Conservation (phyloP, 2,329 filamentous ascomycete species). For the Oidium heveae region DNA sequence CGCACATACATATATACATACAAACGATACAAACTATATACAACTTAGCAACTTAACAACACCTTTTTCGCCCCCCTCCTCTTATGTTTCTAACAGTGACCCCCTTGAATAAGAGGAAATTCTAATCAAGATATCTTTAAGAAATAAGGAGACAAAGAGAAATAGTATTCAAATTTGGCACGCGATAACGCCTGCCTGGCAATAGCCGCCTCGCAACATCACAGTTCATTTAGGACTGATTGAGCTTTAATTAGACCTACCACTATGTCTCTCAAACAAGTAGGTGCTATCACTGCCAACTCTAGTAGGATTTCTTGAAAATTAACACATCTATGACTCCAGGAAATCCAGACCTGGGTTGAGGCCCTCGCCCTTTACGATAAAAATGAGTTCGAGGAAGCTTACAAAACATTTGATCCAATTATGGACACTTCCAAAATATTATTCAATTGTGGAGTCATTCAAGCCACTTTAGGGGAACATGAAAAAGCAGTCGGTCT, state of each 20-base stretch:
- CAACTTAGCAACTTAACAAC: too few species aligned
- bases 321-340: conserved; percentile 3
- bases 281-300: conserved; percentile 6
- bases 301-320: not conserved
- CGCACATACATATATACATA: too few species aligned
- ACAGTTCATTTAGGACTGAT: not conserved
- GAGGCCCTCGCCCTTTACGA: conserved; percentile 76
- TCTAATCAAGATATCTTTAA: too few species aligned
- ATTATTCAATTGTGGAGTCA: conserved; percentile 93
- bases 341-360: conserved; percentile 98
- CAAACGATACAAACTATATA: too few species aligned
- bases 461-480: conserved; percentile 86
- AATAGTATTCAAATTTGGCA: too few species aligned
- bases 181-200: too few species aligned
- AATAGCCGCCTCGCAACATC: too few species aligned
- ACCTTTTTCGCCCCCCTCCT: too few species aligned
- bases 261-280: conserved; percentile 20
- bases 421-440: conserved; percentile 96
- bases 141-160: too few species aligned
- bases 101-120: too few species aligned
- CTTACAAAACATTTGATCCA: conserved; percentile 56
- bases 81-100: too few species aligned
- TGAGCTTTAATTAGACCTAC: conserved; percentile 2
- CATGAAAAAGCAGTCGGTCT: conserved; percentile 74
- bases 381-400: conserved; percentile 88